Base-by-base conservation (phyloP, 345 rosid species). In the Linum trigynum region DNA sequence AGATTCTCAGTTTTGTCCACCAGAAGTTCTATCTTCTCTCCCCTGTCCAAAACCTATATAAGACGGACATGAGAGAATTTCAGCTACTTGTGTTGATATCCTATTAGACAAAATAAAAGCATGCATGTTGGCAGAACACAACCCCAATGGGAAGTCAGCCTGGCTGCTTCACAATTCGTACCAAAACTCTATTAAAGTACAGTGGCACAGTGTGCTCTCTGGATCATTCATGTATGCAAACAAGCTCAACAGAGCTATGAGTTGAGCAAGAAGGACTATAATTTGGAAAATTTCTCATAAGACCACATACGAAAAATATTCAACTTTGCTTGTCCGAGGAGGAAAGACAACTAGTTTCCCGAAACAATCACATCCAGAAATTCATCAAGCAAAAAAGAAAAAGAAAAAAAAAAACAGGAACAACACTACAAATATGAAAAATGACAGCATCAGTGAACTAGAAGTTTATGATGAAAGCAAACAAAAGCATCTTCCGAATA, bases 1-100 rank as follows among this genome's bases (percentile, higher is more conserved):
- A 79, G 80, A 63, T 71, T 79, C 67, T 79, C 78, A 3, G 83
- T 73, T 71, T 79, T 79, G 60, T 79, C 83, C 68, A 79, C 80
- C 36, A 79, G 72, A 7, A 79, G 73, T 66, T 79, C 83, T 65
- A 79, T 79, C 66, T 79, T 79, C 59, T 79, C 78, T 43, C 83
- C 83, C 56, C 83, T 66, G 61, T 79, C 83, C 67, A 76, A 71
- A 41, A 79, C 83, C 83, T 76, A 37, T 53, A 69, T 1, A 48
- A 15, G 53, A 10, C 14, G 15, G 11, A 48, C 9, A 48, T 48
- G 53, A 48, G 10, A 43, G 3, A 43, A 48, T 15, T 48, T 6
- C 3, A 15, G 11, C 14, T 48, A 48, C 53, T 48, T 48, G 12
- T 6, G 53, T 23, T 23, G 53, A 15, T 3, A 48, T 48, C 53